Evolutionary conservation across 768 basidiomycete species (phyloP), one percentile per base, ranked within the genome.

Genomic region (Agrocybe chaxingu): DNA sequence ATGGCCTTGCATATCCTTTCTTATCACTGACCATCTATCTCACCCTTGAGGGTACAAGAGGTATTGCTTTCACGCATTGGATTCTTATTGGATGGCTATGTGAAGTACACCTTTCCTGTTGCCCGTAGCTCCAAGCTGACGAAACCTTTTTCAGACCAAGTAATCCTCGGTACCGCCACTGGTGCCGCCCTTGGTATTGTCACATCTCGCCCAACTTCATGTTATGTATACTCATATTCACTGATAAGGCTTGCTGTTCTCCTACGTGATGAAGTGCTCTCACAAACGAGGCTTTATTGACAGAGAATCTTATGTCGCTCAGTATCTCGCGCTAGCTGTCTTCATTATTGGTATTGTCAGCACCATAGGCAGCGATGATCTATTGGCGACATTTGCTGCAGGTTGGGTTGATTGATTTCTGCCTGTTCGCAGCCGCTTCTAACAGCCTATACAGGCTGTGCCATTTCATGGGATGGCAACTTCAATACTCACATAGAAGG

Each of bases 1-100:
- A 98, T 58, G 97, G 97, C 1, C 77, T 98, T 10, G 93, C 95
- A 1, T 97, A 95, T 65, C 94, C 94, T 0, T 98, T 98, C 65
- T 74, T 98, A 48, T 80, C 82, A 24, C 76, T 98, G 46, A 82
- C 95, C 2, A 75, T 98, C 8, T 98, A 96, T 65, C 75, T 98
- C 41, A 85, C 85, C 8, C 57, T 92, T 4, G 91, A 96, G 55
- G 61, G 76, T 0, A 78, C 84, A 3, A 74, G 70, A 10, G 68
- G 73, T 0, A 74, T 75, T 8, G 92, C 93, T 4, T 70, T 97
- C 32, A 82, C 76, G 9, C 80, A 93, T 61, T 97, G 97, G 95
- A 71, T 95, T 48, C 76, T 93, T 37, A 70, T 94, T 46, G 90
- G 92, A 6, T 91, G 90, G 82, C 62, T 90, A 46, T 92, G 88